phyloP scores from a whole-genome alignment of 2,329 filamentous ascomycete genomes.

The Fusarium aywerte region DNA sequence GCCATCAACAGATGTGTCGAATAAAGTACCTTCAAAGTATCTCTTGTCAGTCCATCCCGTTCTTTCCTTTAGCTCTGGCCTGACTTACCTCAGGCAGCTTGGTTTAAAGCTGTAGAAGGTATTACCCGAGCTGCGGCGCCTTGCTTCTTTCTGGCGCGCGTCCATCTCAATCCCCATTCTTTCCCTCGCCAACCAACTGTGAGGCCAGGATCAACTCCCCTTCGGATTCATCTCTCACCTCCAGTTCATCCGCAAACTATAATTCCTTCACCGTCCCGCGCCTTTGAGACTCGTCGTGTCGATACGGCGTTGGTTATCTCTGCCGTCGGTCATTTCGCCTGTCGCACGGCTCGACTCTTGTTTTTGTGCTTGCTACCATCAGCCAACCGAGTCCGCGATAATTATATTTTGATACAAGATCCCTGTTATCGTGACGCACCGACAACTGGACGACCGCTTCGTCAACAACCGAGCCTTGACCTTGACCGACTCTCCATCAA shows the following conservation, averaged over 20 bases:
- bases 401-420: constrained; percentile 38
- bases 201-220: constrained; percentile 34
- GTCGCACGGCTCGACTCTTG: constrained; percentile 22
- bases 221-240: constrained; percentile 39
- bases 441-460: constrained; percentile 24
- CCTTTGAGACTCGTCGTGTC: constrained; percentile 30
- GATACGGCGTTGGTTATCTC: constrained; percentile 28
- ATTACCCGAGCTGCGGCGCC: constrained; percentile 23
- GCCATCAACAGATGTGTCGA: no score
- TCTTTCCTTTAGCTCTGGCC: constrained; percentile 26
- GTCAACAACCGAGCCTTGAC: constrained; percentile 35
- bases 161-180: constrained; percentile 40
- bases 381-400: constrained; percentile 34
- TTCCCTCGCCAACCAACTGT: constrained; percentile 41
- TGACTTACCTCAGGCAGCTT: constrained; percentile 31
- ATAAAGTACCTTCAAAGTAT: background rate
- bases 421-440: constrained; percentile 44
- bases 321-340: constrained; percentile 11
- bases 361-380: constrained; percentile 26
- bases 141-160: constrained; percentile 42
- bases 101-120: constrained; percentile 31
- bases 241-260: constrained; percentile 24
- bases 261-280: constrained; percentile 34
- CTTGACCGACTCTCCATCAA: constrained; percentile 22
- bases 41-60: constrained; percentile 6